These are phyloP conservation scores for Panaeolus papilionaceus DNA, from an alignment of 768 basidiomycete species.

Conservation along the genomic window DNA sequence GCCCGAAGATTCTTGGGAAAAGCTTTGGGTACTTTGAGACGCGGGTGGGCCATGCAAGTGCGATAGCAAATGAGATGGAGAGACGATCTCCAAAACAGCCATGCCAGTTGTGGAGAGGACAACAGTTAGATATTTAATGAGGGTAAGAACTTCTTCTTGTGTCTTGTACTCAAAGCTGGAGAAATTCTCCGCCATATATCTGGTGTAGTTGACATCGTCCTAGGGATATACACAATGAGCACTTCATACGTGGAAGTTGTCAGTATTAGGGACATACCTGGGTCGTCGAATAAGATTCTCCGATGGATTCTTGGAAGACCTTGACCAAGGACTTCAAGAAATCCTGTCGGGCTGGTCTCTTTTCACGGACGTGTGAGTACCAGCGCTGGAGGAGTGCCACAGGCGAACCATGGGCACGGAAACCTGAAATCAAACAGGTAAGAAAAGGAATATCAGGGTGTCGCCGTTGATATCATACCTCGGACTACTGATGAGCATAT, in stretches of 20 bases:
- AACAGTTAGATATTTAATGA: conserved; percentile 79
- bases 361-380: conserved; percentile 93
- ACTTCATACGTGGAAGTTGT: neutral
- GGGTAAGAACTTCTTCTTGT: conserved; percentile 88
- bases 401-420: conserved; percentile 65
- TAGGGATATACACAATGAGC: conserved; percentile 33
- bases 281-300: conserved; percentile 56
- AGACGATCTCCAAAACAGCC: conserved; percentile 78
- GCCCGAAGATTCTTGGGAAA: neutral
- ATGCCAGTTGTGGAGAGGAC: conserved; percentile 81
- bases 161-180: conserved; percentile 94
- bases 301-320: conserved; percentile 71
- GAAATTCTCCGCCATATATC: conserved; percentile 96
- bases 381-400: conserved; percentile 85
- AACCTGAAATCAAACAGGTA: conserved; percentile 50
- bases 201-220: conserved; percentile 85
- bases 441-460: neutral
- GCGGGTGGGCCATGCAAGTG: conserved; percentile 51
- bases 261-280: conserved; percentile 48
- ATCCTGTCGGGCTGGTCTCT: conserved; percentile 83
- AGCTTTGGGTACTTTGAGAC: neutral
- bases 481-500: conserved; percentile 52
- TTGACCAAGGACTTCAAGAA: conserved; percentile 86
- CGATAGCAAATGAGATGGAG: conserved; percentile 71
- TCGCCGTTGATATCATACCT: conserved; percentile 46